Base-by-base conservation (phyloP, 495 filamentous ascomycete species). In the Penicillium atrosanguineum region DNA sequence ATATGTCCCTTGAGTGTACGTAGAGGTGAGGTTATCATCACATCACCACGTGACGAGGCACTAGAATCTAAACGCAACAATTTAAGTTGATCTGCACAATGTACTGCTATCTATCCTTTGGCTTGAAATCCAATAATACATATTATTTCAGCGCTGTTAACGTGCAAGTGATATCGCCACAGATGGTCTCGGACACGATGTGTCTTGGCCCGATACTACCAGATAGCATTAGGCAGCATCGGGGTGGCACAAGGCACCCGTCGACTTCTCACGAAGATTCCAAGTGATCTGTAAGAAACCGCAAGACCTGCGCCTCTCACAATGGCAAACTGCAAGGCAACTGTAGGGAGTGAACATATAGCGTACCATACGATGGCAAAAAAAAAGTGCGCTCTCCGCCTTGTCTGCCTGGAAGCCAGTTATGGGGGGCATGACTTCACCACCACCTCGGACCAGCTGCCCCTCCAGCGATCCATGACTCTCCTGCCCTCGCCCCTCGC, bases 401-500 rank as follows among this genome's bases (percentile, higher is more conserved):
- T 67, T 67, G 36, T 67, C 61, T 59, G 58, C 61, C 56, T 60
- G 50, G 36, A 46, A 42, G 38, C 26, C 31, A 50, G 42, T 43
- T 48, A 1, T 4, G 18, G 44, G 47, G 54, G 46, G 49, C 55
- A 67, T 60, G 51, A 64, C 61, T 58, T 58, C 43, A 60, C 53
- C 36, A 56, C 52, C 39, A 49, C 38, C 51, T 57, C 31, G 48
- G 55, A 52, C 49, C 19, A 21, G 48, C 45, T 40, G 43, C 53
- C 46, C 45, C 41, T 61, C 41, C 34, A 57, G 53, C 52, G 53
- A 62, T 62, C 64, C 62, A 73, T 73, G 72, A 75, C 63, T 69
- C 53, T 71, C 52, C 60, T 70, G 69, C 64, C 72, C 16, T 68
- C 72, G 59, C 69, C 64, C 51, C 66, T 72, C 69, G 75, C 76